phyloP scores from a whole-genome alignment of 345 rosid species.

The Ailanthus altissimus region DNA sequence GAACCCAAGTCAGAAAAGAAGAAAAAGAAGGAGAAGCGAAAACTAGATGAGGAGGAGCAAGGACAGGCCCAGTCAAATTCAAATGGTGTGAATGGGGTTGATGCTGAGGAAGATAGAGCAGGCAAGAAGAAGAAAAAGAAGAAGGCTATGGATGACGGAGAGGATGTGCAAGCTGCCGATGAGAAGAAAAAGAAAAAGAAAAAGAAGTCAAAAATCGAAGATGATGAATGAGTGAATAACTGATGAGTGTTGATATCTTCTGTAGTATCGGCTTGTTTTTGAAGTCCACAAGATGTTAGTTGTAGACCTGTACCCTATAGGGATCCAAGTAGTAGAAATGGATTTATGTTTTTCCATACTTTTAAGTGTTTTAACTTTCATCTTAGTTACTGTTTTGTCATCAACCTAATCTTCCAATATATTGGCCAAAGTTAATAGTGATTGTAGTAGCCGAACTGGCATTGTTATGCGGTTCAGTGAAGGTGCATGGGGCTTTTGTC shows the following conservation, averaged over 20 bases:
- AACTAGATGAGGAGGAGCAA: conserved; percentile 30
- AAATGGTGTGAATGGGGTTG: conserved; percentile 31
- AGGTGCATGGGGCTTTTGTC: neutral
- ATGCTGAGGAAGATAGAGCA: conserved; percentile 37
- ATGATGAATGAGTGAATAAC: conserved; percentile 36
- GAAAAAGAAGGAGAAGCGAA: conserved; percentile 55
- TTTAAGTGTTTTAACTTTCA: neutral
- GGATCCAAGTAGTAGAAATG: neutral
- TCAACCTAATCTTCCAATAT: neutral
- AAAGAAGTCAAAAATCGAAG: conserved; percentile 41
- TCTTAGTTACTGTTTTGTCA: neutral
- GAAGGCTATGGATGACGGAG: conserved; percentile 41
- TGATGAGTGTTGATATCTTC: neutral
- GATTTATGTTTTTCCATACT: neutral
- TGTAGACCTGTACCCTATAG: neutral
- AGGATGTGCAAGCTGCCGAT: conserved; percentile 28
- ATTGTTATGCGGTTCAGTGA: neutral
- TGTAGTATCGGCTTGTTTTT: neutral
- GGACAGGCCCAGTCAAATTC: conserved; percentile 21
- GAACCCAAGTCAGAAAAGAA: conserved; percentile 56
- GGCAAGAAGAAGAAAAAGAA: conserved; percentile 44
- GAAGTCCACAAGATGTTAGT: conserved; percentile 2
- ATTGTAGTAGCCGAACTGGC: neutral
- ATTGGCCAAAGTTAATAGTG: neutral
- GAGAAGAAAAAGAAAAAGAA: conserved; percentile 48